Evolutionary conservation across 2,329 filamentous ascomycete species (phyloP).

Genomic region (Cryphonectria nitschkei): DNA sequence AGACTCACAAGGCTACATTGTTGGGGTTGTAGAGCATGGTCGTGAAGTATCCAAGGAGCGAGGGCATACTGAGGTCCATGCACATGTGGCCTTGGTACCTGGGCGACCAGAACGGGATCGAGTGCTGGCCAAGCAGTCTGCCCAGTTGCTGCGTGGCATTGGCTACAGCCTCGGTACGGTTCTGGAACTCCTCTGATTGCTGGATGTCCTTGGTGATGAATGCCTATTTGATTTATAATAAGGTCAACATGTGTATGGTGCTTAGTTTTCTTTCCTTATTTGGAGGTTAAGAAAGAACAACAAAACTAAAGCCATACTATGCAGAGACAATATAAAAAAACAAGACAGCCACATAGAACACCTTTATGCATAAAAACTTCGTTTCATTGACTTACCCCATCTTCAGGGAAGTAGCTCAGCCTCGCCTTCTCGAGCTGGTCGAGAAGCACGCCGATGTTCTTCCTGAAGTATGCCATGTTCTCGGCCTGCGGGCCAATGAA

Average conservation of each 20-base stretch:
- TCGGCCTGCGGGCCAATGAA: conserved; percentile 31
- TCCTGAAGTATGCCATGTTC: conserved; percentile 29
- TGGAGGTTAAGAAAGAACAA: too few relatives aligned
- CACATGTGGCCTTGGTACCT: conserved; percentile 53
- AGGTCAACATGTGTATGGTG: conserved; percentile 22
- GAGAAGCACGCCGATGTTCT: conserved; percentile 42
- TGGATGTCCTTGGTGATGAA: conserved; percentile 45
- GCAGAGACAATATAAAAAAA: too few relatives aligned
- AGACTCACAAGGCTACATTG: conserved; percentile 37
- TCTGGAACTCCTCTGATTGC: conserved; percentile 39
- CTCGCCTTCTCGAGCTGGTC: conserved; percentile 49
- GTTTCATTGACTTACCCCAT: conserved; percentile 37
- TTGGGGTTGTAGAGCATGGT: conserved; percentile 56
- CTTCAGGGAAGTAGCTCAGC: conserved; percentile 31
- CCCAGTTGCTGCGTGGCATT: conserved; percentile 41
- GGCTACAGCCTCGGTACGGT: conserved; percentile 33
- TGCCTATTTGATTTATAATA: conserved; percentile 20
- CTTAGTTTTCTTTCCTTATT: conserved; percentile 10
- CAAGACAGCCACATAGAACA: too few relatives aligned
- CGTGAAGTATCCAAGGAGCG: conserved; percentile 50
- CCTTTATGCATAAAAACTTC: neutral
- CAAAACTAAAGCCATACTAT: too few relatives aligned
- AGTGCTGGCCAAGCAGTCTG: conserved; percentile 45
- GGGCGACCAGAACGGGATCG: conserved; percentile 51
- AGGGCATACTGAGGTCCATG: conserved; percentile 47